phyloP scores from a whole-genome alignment of 129 eudicot species.

The Flaveria sonorensis region DNA sequence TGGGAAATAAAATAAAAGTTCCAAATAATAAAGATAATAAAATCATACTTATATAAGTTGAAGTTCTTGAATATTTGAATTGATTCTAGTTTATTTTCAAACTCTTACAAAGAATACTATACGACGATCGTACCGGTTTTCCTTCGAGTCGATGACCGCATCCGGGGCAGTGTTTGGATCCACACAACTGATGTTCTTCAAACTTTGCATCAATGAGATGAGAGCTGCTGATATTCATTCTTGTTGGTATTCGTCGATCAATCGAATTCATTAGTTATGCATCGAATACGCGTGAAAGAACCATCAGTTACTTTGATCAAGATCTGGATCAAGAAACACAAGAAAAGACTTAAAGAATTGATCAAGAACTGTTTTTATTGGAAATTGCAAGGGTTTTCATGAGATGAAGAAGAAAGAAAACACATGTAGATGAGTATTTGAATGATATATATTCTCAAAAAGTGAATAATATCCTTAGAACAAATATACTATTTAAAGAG shows the following conservation, averaged over 20 bases:
- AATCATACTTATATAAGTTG: not conserved
- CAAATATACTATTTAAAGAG: slow-evolving; percentile 23
- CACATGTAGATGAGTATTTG: slow-evolving; percentile 26
- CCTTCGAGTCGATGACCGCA: slow-evolving; percentile 98
- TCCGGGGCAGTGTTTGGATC: slow-evolving; percentile 95
- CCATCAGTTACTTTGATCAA: slow-evolving; percentile 17
- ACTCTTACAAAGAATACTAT: slow-evolving; percentile 48
- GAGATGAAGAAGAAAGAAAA: slow-evolving; percentile 20
- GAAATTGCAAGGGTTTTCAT: not conserved
- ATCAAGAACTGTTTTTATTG: not conserved
- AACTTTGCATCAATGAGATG: slow-evolving; percentile 99
- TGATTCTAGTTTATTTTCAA: slow-evolving; percentile 48
- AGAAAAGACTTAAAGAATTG: slow-evolving; percentile 2
- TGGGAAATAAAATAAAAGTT: not conserved
- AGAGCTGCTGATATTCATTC: slow-evolving; percentile 61
- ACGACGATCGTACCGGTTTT: slow-evolving; percentile 67
- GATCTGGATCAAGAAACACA: slow-evolving; percentile 6
- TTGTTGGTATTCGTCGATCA: slow-evolving; percentile 10
- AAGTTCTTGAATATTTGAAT: slow-evolving; percentile 26
- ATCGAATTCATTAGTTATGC: slow-evolving; percentile 18
- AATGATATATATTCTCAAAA: slow-evolving; percentile 34
- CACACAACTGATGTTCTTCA: slow-evolving; percentile 92
- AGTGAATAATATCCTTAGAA: slow-evolving; percentile 34
- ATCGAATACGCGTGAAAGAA: slow-evolving; percentile 4
- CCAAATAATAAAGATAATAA: too few relatives aligned